A percentile compares a stretch with the other conserved stretches of the same genome.
Evolutionary conservation across 2,329 filamentous ascomycete species (phyloP).

Genomic region (Pseudogymnoascus sp.): DNA sequence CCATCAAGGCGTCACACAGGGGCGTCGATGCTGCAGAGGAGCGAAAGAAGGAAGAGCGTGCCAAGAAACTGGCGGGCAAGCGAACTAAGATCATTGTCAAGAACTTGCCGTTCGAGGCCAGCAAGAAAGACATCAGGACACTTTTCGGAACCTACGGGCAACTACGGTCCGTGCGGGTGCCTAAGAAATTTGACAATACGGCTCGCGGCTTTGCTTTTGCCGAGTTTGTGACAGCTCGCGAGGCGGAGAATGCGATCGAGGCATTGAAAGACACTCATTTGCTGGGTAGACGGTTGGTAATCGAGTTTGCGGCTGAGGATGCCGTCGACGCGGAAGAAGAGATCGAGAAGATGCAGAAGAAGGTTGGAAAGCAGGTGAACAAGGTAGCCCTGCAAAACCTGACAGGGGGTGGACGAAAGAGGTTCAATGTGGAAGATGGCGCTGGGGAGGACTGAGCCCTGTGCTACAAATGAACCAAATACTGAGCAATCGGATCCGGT

Average conservation of each 20-base stretch:
- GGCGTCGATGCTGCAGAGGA: slow-evolving; percentile 82
- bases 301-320: slow-evolving; percentile 87
- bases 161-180: slow-evolving; percentile 83
- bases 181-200: slow-evolving; percentile 85
- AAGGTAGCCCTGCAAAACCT: slow-evolving; percentile 86
- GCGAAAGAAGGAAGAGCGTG: slow-evolving; percentile 69
- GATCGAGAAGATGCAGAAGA: slow-evolving; percentile 94
- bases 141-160: slow-evolving; percentile 87
- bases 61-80: slow-evolving; percentile 68
- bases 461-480: not conserved
- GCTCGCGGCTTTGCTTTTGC: slow-evolving; percentile 94
- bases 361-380: slow-evolving; percentile 82
- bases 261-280: slow-evolving; percentile 89
- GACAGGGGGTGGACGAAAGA: slow-evolving; percentile 73
- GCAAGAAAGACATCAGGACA: slow-evolving; percentile 81
- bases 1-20: slow-evolving; percentile 80
- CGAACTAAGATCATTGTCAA: slow-evolving; percentile 95
- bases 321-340: slow-evolving; percentile 88
- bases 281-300: slow-evolving; percentile 76
- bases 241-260: slow-evolving; percentile 84
- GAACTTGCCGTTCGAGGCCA: slow-evolving; percentile 92
- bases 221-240: slow-evolving; percentile 83
- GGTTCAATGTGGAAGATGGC: slow-evolving; percentile 74
- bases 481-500: slow-evolving; percentile 5
- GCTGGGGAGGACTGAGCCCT: slow-evolving; percentile 39